Evolutionary conservation across 768 basidiomycete species (phyloP), one percentile per base, ranked within the genome.

Genomic region (Exidia glandulosa): DNA sequence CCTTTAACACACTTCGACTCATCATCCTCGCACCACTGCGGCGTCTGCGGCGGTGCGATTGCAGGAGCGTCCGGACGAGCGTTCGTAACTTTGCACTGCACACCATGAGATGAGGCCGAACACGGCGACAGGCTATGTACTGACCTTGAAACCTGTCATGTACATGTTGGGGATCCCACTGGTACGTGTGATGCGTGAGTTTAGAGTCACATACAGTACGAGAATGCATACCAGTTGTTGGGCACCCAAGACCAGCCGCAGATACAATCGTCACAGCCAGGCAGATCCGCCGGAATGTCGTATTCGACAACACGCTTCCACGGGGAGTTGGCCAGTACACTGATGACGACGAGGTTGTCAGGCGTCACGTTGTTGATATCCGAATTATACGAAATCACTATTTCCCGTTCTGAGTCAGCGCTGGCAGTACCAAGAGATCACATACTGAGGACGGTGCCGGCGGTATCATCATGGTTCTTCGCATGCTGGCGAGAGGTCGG

Each of bases 161-260:
- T 59, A 59, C 59, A 60, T 60, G 34, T 60, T 60, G 27, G 54
- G 33, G 25, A 56, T 32, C 13, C 59, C 59, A 34, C 50, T 55
- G 47, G 32, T 34, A 1, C 10, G 34, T 23, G 25, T 32, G 10
- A 27, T 32, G 55, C 14, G 37, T 59, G 30, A 30, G 14, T 25
- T 10, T 54, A 13, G 23, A 23, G n/a, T 10, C 9, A 25, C 9
- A 54, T 54, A 23, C n/a, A 54, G 9, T 23, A 9, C 29, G 36
- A 37, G 10, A 30, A 23, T 23, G 9, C n/a, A n/a, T n/a, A n/a
- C n/a, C 29, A 57, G n/a, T 34, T 36, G 25, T 36, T 57, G 6
- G 33, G 36, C 31, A 58, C 36, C 33, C 55, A 60, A 32, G 32
- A 31, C 54, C 54, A 60, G 9, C 36, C 59, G 45, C 59, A 60